A percentile compares a stretch with the other conserved stretches of the same genome.
Evolutionary conservation across 768 basidiomycete species (phyloP).

Genomic region (Suillus luteus): DNA sequence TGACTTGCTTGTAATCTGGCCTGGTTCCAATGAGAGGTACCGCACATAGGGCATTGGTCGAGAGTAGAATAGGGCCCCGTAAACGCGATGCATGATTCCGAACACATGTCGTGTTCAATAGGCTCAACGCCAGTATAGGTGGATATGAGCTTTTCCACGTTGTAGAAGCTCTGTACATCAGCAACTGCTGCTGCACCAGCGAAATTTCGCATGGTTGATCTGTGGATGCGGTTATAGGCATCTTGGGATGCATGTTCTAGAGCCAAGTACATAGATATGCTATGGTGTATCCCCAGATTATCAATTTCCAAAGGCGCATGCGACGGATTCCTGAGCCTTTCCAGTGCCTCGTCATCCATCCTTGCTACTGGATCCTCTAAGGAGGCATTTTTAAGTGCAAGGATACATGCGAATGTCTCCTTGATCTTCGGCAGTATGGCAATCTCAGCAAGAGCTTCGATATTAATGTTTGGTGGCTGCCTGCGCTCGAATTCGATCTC

Average conservation of each 20-base stretch:
- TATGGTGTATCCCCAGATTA: too few relatives aligned
- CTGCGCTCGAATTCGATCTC: too few relatives aligned
- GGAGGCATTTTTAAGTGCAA: too few relatives aligned
- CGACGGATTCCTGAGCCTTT: too few relatives aligned
- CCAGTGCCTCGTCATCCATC: too few relatives aligned
- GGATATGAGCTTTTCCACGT: conserved; percentile 12
- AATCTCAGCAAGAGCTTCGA: neutral
- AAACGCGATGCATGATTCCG: conserved; percentile 41
- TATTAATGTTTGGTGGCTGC: neutral
- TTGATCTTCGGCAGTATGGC: neutral
- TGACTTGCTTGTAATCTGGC: neutral
- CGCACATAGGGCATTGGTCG: conserved; percentile 35
- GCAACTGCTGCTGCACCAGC: too few relatives aligned
- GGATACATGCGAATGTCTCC: neutral
- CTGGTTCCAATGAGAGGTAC: conserved; percentile 31
- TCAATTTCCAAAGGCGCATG: too few relatives aligned
- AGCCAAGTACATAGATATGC: too few relatives aligned
- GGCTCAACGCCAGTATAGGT: conserved; percentile 33
- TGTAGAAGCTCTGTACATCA: conserved; percentile 25
- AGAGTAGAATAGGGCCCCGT: conserved; percentile 38
- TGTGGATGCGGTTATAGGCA: too few relatives aligned
- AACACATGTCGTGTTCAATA: conserved; percentile 43
- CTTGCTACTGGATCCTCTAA: too few relatives aligned
- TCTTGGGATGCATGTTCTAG: too few relatives aligned
- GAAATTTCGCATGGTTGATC: too few relatives aligned